These are phyloP conservation scores for Erigeron canadensis DNA, from an alignment of 129 eudicot species.

Conservation along the genomic window DNA sequence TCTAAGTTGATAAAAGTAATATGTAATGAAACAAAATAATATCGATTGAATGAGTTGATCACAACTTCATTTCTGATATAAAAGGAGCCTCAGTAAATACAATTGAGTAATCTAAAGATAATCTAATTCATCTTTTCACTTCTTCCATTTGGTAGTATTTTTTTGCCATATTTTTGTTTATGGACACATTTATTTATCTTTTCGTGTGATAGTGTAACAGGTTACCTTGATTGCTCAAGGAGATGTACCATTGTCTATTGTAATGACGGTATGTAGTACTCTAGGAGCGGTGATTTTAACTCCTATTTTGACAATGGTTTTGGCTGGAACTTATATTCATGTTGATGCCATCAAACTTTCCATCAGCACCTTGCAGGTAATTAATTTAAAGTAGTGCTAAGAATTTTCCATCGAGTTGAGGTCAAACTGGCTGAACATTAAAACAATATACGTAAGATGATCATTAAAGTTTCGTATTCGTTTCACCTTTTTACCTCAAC, in stretches of 20 bases:
- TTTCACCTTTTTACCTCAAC: not conserved
- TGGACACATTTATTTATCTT: conserved; percentile 24
- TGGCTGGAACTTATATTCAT: conserved; percentile 82
- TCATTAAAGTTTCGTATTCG: not conserved
- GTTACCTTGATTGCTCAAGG: conserved; percentile 89
- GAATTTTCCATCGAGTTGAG: not conserved
- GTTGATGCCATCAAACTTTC: conserved; percentile 75
- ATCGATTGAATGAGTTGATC: too few relatives aligned
- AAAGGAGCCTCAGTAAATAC: too few relatives aligned
- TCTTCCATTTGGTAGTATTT: not conserved
- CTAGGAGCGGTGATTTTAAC: conserved; percentile 83
- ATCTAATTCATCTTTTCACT: not conserved
- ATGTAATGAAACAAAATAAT: not conserved
- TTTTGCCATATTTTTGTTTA: not conserved
- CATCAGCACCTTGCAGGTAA: conserved; percentile 80
- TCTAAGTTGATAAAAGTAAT: not conserved
- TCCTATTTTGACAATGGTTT: conserved; percentile 65
- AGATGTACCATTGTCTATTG: conserved; percentile 81
- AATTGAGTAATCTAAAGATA: not conserved
- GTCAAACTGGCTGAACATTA: not conserved
- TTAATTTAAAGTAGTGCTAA: too few relatives aligned
- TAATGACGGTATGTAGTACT: conserved; percentile 77
- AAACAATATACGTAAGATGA: not conserved
- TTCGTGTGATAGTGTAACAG: conserved; percentile 75
- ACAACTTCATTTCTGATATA: too few relatives aligned